A percentile compares a stretch with the other conserved stretches of the same genome.
phyloP scores from a whole-genome alignment of 805 yeast genomes.

The Wickerhamomyces alni region DNA sequence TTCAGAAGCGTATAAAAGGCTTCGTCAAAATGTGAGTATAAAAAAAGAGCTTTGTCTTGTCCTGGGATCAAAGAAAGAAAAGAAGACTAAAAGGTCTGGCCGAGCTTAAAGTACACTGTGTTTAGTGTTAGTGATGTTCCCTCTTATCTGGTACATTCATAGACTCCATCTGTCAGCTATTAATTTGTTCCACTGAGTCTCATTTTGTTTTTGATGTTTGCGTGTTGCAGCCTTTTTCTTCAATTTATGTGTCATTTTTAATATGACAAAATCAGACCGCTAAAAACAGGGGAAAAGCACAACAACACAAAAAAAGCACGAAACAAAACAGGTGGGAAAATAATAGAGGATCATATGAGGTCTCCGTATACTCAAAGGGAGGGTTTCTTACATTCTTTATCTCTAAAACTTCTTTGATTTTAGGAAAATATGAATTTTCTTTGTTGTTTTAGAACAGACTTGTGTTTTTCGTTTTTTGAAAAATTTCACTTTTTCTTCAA shows the following conservation, averaged over 20 bases:
- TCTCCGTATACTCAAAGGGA: neutral
- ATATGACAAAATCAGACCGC: neutral
- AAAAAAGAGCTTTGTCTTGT: neutral
- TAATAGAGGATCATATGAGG: no score
- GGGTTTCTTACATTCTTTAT: neutral
- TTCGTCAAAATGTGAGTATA: neutral
- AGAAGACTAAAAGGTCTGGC: neutral
- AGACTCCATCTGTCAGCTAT: no score
- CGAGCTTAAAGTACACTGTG: neutral
- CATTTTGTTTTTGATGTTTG: neutral
- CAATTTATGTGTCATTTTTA: constrained; percentile 1
- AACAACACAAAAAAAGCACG: neutral
- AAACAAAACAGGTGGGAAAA: neutral
- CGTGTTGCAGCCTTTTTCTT: neutral
- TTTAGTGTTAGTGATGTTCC: no score
- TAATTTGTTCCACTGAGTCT: neutral
- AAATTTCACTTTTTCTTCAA: constrained; percentile 5
- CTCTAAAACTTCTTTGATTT: neutral
- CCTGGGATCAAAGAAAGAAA: neutral
- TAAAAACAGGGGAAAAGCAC: neutral
- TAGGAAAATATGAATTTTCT: constrained; percentile 1
- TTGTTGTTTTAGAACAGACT: constrained; percentile 7
- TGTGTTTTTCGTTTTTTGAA: neutral
- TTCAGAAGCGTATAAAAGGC: neutral
- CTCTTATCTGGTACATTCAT: no score